Evolutionary conservation across 129 eudicot species (phyloP).

Genomic region (Oenanthe sinensis): DNA sequence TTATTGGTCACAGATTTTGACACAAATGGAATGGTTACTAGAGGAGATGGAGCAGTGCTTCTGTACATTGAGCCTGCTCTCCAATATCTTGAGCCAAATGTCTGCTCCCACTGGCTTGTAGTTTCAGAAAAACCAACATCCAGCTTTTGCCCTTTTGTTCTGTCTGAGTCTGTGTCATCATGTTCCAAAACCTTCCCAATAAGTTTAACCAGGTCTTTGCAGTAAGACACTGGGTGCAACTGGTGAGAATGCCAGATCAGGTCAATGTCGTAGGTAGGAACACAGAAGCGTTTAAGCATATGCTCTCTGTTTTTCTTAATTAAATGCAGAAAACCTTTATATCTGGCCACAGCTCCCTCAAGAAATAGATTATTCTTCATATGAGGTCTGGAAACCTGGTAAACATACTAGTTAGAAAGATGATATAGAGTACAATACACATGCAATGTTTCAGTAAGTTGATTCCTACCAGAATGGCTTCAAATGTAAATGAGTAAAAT

Average conservation of each 20-base stretch:
- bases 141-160: slow-evolving; percentile 76
- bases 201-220: slow-evolving; percentile 43
- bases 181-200: slow-evolving; percentile 83
- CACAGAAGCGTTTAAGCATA: slow-evolving; percentile 58
- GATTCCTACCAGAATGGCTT: neutral
- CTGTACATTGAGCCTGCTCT: slow-evolving; percentile 91
- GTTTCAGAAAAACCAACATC: slow-evolving; percentile 80
- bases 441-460: neutral
- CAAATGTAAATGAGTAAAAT: neutral
- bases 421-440: neutral
- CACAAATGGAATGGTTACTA: slow-evolving; percentile 40
- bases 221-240: slow-evolving; percentile 70
- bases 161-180: slow-evolving; percentile 86
- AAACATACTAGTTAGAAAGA: neutral
- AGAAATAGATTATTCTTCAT: slow-evolving; percentile 48
- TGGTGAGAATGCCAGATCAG: slow-evolving; percentile 99
- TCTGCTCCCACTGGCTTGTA: slow-evolving; percentile 69
- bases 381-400: slow-evolving; percentile 74
- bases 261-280: slow-evolving; percentile 94
- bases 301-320: slow-evolving; percentile 76
- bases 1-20: slow-evolving; percentile 26
- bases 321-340: slow-evolving; percentile 83
- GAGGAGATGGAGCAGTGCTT: slow-evolving; percentile 62
- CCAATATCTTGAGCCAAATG: slow-evolving; percentile 83
- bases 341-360: slow-evolving; percentile 78